Percentiles rank a stretch among this genome's conserved stretches.
These are phyloP conservation scores for Stachybotrys chlorohalonatus DNA, from an alignment of 2,329 filamentous ascomycete species.

Conservation along the genomic window DNA sequence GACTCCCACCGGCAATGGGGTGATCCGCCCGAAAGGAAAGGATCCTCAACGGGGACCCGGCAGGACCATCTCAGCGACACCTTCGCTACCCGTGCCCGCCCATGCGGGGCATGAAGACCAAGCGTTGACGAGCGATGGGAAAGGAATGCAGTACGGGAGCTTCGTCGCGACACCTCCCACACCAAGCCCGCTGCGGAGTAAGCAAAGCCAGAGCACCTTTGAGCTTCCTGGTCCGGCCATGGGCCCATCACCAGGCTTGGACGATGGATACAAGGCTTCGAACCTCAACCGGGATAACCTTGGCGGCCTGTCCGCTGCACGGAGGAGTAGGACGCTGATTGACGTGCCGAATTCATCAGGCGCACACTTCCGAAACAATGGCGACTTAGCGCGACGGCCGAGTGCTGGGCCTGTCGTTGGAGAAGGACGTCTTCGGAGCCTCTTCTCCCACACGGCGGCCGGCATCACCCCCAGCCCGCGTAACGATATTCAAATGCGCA, in stretches of 20 bases:
- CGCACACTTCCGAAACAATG: conserved; percentile 1
- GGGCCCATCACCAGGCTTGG: conserved; percentile 19
- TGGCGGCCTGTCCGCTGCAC: conserved; percentile 7
- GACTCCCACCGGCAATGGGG: conserved; percentile 3
- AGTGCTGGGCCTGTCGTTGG: conserved; percentile 9
- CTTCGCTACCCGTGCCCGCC: conserved; percentile 10
- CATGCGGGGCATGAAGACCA: conserved; percentile 26
- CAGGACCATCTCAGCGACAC: not conserved
- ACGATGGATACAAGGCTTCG: conserved; percentile 11
- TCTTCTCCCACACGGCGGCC: conserved; percentile 20
- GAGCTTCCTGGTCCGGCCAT: conserved; percentile 47
- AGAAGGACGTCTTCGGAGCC: conserved; percentile 22
- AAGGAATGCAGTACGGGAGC: conserved; percentile 42
- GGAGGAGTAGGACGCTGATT: conserved; percentile 26
- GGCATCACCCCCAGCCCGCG: conserved; percentile 6
- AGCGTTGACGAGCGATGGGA: conserved; percentile 24
- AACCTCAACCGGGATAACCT: conserved; percentile 1
- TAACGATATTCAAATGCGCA: conserved; percentile 32
- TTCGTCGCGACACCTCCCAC: conserved; percentile 34
- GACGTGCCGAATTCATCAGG: conserved; percentile 13
- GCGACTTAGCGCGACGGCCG: conserved; percentile 10
- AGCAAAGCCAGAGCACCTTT: conserved; percentile 24
- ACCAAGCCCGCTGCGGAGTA: conserved; percentile 12
- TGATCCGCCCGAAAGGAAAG: not conserved
- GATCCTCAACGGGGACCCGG: not conserved